These are phyloP conservation scores for Sugiyamaella floridensis DNA, from an alignment of 805 yeast genomes.

Conservation along the genomic window DNA sequence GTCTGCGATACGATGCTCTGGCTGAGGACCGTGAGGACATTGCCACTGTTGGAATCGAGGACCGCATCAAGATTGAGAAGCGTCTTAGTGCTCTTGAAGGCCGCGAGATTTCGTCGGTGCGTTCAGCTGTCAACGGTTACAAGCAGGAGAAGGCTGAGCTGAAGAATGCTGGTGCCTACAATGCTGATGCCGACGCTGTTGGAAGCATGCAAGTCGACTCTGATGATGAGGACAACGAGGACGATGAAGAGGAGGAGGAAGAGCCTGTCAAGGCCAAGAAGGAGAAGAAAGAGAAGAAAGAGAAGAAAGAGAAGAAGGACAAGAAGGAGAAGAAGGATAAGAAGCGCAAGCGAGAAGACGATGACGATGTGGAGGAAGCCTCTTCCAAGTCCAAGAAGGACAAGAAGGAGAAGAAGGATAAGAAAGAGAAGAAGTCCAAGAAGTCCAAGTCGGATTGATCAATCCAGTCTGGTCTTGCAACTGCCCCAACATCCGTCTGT, in stretches of 20 bases:
- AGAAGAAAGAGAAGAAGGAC: constrained; percentile 43
- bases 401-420: constrained; percentile 42
- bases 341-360: constrained; percentile 36
- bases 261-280: constrained; percentile 30
- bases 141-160: constrained; percentile 83
- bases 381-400: constrained; percentile 39
- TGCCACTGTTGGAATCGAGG: constrained; percentile 87
- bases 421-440: constrained; percentile 17
- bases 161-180: constrained; percentile 79
- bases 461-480: background rate
- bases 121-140: constrained; percentile 60
- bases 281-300: constrained; percentile 35
- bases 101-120: constrained; percentile 84
- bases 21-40: constrained; percentile 90
- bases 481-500: constrained; percentile 11
- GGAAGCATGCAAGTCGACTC: constrained; percentile 79
- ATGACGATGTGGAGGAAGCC: constrained; percentile 39
- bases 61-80: constrained; percentile 87
- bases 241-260: constrained; percentile 42
- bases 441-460: constrained; percentile 17
- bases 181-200: constrained; percentile 88
- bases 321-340: constrained; percentile 30
- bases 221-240: constrained; percentile 35
- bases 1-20: constrained; percentile 91
- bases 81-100: constrained; percentile 95